phyloP scores from a whole-genome alignment of 768 basidiomycete genomes.

The Austroboletus festivus region DNA sequence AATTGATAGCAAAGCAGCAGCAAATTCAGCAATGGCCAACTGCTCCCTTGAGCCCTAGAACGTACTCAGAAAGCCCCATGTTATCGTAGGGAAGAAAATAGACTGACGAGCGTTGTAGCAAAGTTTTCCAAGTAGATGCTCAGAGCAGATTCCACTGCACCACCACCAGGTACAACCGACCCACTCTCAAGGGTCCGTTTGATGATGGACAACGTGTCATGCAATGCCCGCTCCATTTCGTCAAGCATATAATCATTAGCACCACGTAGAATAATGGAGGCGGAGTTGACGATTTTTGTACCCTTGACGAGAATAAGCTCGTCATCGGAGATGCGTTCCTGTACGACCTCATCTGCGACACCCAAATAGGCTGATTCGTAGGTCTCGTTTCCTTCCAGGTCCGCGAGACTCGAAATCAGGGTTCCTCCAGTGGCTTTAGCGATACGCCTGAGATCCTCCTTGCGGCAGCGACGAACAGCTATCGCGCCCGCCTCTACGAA shows the following conservation, averaged over 20 bases:
- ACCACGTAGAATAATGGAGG: slow-evolving; percentile 90
- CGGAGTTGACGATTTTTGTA: slow-evolving; percentile 91
- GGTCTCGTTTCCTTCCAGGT: slow-evolving; percentile 96
- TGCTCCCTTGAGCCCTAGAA: slow-evolving; percentile 94
- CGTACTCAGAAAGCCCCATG: slow-evolving; percentile 6
- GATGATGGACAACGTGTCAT: slow-evolving; percentile 92
- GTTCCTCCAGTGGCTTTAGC: slow-evolving; percentile 97
- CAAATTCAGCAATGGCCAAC: slow-evolving; percentile 98
- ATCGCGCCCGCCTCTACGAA: slow-evolving; percentile 99
- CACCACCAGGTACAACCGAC: slow-evolving; percentile 92
- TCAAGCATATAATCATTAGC: slow-evolving; percentile 99
- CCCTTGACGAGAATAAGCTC: slow-evolving; percentile 97
- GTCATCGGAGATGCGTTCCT: slow-evolving; percentile 97
- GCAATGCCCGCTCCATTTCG: slow-evolving; percentile 97
- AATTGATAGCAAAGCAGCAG: slow-evolving; percentile 85
- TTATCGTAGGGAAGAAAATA: too few species aligned
- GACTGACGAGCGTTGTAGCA: slow-evolving; percentile 88
- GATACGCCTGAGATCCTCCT: slow-evolving; percentile 95
- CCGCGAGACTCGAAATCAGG: slow-evolving; percentile 87
- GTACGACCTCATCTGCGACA: slow-evolving; percentile 92
- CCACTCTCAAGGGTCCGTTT: slow-evolving; percentile 98
- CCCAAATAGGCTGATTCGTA: slow-evolving; percentile 91
- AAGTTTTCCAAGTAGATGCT: slow-evolving; percentile 99
- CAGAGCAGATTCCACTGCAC: slow-evolving; percentile 93
- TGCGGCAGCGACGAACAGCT: slow-evolving; percentile 95